These are phyloP conservation scores for Claviceps maximensis DNA, from an alignment of 2,329 filamentous ascomycete genomes.

Conservation along the genomic window DNA sequence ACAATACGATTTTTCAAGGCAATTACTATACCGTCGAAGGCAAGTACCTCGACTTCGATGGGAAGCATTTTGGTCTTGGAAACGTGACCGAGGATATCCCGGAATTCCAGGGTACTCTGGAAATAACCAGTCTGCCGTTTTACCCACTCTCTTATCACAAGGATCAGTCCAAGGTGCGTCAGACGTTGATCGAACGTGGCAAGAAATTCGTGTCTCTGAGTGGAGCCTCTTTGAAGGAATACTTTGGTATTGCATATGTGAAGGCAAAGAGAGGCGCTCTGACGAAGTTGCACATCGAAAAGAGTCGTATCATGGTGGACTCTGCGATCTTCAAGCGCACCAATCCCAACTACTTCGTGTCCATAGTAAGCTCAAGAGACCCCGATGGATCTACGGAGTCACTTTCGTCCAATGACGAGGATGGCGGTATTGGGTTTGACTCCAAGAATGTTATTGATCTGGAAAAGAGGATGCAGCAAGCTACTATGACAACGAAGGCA, in stretches of 20 bases:
- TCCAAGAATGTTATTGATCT: constrained; percentile 28
- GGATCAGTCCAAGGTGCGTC: constrained; percentile 49
- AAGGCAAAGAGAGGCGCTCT: constrained; percentile 56
- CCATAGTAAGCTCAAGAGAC: constrained; percentile 59
- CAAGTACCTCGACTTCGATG: constrained; percentile 76
- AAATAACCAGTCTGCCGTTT: constrained; percentile 64
- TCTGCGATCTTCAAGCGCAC: constrained; percentile 69
- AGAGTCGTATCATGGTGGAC: constrained; percentile 81
- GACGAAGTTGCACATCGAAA: constrained; percentile 72
- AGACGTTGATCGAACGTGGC: constrained; percentile 62
- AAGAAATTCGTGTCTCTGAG: constrained; percentile 73
- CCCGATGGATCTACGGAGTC: constrained; percentile 43
- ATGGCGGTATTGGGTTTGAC: constrained; percentile 13
- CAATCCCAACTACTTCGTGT: constrained; percentile 75
- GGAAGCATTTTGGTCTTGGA: constrained; percentile 70
- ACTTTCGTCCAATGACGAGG: constrained; percentile 30
- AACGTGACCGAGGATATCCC: constrained; percentile 55
- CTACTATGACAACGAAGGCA: background rate
- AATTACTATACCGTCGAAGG: constrained; percentile 68
- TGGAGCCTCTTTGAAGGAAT: constrained; percentile 70
- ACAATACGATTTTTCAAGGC: constrained; percentile 54
- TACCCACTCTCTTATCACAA: constrained; percentile 75
- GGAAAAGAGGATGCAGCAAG: constrained; percentile 19
- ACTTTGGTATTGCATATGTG: constrained; percentile 73
- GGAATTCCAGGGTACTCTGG: constrained; percentile 66